Conservation (phyloP, 2,329 filamentous ascomycete species). For the Zymoseptoria ardabiliae region DNA sequence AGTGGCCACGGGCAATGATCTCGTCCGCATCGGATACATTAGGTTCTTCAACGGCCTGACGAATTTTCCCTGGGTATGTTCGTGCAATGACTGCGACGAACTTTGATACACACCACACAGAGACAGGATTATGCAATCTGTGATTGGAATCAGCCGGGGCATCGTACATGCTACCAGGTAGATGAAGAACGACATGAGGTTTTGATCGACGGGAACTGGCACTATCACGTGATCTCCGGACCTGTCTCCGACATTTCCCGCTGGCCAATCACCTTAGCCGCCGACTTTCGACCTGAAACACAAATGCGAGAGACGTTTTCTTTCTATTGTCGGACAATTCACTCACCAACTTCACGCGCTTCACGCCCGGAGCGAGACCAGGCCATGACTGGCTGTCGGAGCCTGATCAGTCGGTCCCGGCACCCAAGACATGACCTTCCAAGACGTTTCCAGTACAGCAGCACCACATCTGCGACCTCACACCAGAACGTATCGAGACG, state of each 20-base stretch:
- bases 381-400: constrained; percentile 1
- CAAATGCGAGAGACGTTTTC: background rate
- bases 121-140: no score
- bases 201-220: no score
- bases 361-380: constrained; percentile 12
- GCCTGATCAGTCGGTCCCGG: background rate
- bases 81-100: no score
- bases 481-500: constrained; percentile 16
- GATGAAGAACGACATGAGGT: no score
- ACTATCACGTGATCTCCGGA: background rate
- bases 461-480: constrained; percentile 5
- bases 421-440: constrained; percentile 6
- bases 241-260: background rate
- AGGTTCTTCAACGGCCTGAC: no score
- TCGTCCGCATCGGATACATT: no score
- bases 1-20: no score
- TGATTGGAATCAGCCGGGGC: no score
- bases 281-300: background rate
- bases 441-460: constrained; percentile 10
- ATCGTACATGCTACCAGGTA: no score
- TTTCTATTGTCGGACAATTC: constrained; percentile 13
- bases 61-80: no score
- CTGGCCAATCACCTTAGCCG: background rate
- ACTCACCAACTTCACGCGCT: constrained; percentile 5
- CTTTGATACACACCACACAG: no score